Evolutionary conservation across 441 rosid genomes (phyloP).

Genomic region (Biscutella laevigata): DNA sequence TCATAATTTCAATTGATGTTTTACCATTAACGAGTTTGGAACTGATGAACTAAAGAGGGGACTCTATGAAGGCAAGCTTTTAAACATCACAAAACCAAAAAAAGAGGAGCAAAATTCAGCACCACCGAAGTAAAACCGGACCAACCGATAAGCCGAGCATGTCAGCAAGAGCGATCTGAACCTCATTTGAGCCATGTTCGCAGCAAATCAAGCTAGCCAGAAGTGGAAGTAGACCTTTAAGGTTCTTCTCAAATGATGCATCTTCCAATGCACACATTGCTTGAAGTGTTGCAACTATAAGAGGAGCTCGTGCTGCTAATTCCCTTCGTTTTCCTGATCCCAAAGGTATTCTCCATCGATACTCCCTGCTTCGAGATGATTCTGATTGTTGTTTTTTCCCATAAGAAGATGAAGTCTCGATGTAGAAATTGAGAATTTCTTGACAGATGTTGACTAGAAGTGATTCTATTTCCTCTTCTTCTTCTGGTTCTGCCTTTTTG

Average conservation of each 20-base stretch:
- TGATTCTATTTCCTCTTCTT: conserved; percentile 64
- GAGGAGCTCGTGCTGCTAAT: conserved; percentile 91
- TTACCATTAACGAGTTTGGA: conserved; percentile 42
- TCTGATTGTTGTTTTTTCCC: conserved; percentile 32
- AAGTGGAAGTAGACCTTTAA: conserved; percentile 63
- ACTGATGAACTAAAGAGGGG: neutral
- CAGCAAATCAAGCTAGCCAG: conserved; percentile 73
- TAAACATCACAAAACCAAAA: conserved; percentile 3
- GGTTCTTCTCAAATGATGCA: conserved; percentile 62
- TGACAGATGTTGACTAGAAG: conserved; percentile 58
- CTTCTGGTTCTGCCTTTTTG: conserved; percentile 31
- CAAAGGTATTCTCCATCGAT: conserved; percentile 66
- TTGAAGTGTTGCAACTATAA: conserved; percentile 78
- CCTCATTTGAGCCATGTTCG: conserved; percentile 91
- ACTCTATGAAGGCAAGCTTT: conserved; percentile 16
- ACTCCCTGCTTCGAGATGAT: conserved; percentile 31
- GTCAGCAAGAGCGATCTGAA: conserved; percentile 85
- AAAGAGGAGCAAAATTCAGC: conserved; percentile 41
- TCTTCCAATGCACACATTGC: conserved; percentile 75
- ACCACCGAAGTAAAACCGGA: conserved; percentile 71
- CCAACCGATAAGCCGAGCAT: conserved; percentile 84
- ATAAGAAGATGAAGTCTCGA: conserved; percentile 42
- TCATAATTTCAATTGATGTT: conserved; percentile 69
- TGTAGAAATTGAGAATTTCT: conserved; percentile 71
- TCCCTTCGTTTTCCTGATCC: conserved; percentile 96